Conservation (phyloP, 1,284 basidiomycete genomes). For the Mycena citricolor region DNA sequence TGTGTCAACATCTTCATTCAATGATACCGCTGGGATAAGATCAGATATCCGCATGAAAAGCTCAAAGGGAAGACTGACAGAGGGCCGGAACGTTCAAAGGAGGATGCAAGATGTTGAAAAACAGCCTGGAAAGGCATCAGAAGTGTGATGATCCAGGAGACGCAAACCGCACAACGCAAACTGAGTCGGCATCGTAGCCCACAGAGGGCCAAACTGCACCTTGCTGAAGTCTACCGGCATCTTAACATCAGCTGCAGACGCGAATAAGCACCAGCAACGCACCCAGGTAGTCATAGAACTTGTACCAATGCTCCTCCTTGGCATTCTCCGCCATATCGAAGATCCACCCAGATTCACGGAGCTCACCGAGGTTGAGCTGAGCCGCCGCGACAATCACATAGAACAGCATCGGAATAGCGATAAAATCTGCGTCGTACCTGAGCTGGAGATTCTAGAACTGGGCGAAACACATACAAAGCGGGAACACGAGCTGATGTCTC, state of each 20-base stretch:
- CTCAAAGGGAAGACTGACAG: constrained; percentile 41
- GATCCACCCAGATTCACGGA: constrained; percentile 82
- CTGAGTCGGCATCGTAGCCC: constrained; percentile 80
- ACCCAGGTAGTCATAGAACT: constrained; percentile 81
- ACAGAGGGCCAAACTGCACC: constrained; percentile 65
- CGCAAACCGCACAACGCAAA: constrained; percentile 73
- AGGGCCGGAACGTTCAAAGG: constrained; percentile 93
- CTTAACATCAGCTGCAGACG: constrained; percentile 1
- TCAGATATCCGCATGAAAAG: constrained; percentile 1
- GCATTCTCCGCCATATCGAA: constrained; percentile 68
- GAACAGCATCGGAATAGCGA: constrained; percentile 82
- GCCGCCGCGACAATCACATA: constrained; percentile 76
- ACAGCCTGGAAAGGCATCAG: constrained; percentile 48
- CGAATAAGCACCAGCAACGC: constrained; percentile 27
- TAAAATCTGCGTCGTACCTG: constrained; percentile 61
- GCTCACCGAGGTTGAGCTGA: constrained; percentile 56
- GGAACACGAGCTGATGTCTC: constrained; percentile 91
- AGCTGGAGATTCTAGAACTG: constrained; percentile 1
- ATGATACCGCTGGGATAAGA: constrained; percentile 70
- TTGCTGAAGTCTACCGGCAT: constrained; percentile 53
- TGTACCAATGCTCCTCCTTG: constrained; percentile 72
- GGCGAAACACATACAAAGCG: constrained; percentile 62
- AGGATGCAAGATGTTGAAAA: constrained; percentile 94
- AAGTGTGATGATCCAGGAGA: constrained; percentile 30
- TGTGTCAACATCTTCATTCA: constrained; percentile 90